Conservation (phyloP, 352 stramenopile species). For the Pythium phragmitis region DNA sequence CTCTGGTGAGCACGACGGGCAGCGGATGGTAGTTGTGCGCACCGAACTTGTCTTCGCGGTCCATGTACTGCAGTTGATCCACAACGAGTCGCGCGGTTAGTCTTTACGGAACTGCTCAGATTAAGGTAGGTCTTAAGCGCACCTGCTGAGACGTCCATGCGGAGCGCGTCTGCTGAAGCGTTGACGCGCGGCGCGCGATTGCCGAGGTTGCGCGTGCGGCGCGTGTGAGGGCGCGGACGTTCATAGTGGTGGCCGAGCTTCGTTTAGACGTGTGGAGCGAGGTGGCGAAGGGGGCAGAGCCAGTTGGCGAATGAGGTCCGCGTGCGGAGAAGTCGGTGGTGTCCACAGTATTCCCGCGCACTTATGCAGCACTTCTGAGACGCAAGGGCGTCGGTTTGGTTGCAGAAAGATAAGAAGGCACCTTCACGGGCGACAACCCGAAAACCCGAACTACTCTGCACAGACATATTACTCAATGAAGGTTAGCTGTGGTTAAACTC, state of each 20-base stretch:
- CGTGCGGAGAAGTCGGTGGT: slow-evolving; percentile 5
- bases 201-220: neutral
- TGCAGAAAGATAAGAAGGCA: slow-evolving; percentile 16
- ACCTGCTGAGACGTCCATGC: slow-evolving; percentile 32
- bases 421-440: slow-evolving; percentile 11
- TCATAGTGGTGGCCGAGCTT: neutral
- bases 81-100: slow-evolving; percentile 2
- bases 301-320: slow-evolving; percentile 5
- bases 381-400: neutral
- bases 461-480: neutral
- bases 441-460: slow-evolving; percentile 9
- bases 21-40: slow-evolving; percentile 99
- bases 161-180: slow-evolving; percentile 20
- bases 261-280: neutral
- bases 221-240: slow-evolving; percentile 10
- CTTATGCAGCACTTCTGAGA: slow-evolving; percentile 19
- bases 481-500: neutral
- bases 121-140: slow-evolving; percentile 10
- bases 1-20: slow-evolving; percentile 93
- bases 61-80: slow-evolving; percentile 52
- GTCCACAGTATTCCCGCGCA: slow-evolving; percentile 15
- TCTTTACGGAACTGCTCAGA: neutral
- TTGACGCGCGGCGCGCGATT: slow-evolving; percentile 16
- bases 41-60: slow-evolving; percentile 91
- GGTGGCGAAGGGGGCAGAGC: neutral